phyloP scores from a whole-genome alignment of 1,284 basidiomycete species.

The Heterobasidion parviporum region DNA sequence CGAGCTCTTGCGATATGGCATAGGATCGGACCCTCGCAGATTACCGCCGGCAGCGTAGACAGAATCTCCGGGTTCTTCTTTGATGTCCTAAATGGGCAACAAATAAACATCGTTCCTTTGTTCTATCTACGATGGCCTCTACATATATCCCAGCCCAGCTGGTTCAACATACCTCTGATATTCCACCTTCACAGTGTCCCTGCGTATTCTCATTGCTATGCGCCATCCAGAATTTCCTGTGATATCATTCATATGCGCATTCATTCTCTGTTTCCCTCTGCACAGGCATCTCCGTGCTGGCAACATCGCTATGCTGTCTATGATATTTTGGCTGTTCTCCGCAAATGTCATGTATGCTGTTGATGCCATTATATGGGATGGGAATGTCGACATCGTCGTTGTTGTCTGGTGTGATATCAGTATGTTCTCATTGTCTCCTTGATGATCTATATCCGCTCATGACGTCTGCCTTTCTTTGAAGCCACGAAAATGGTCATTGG shows the following conservation, averaged over 20 bases:
- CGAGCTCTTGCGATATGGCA: too few species aligned
- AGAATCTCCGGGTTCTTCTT: too few species aligned
- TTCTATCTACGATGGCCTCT: too few species aligned
- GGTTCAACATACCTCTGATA: too few species aligned
- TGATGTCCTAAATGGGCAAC: too few species aligned
- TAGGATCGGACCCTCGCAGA: too few species aligned
- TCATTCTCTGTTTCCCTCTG: constrained; percentile 18
- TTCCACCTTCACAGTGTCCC: too few species aligned
- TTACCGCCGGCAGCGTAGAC: too few species aligned
- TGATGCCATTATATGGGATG: constrained; percentile 32
- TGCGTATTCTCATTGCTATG: too few species aligned
- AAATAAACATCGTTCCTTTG: too few species aligned
- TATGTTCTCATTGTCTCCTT: constrained; percentile 15
- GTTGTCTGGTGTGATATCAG: constrained; percentile 41
- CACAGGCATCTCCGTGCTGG: constrained; percentile 25
- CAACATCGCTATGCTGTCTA: constrained; percentile 31
- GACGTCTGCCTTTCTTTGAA: constrained; percentile 11
- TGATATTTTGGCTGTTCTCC: constrained; percentile 31
- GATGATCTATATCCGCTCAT: not conserved
- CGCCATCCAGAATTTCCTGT: not conserved
- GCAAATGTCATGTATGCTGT: constrained; percentile 27
- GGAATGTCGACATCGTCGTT: constrained; percentile 20
- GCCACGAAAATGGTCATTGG: constrained; percentile 28
- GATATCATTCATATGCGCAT: not conserved
- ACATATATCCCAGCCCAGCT: too few species aligned